Evolutionary conservation across 2,329 filamentous ascomycete species (phyloP), one percentile per base, ranked within the genome.

Genomic region (Paraconiothyrium sp.): DNA sequence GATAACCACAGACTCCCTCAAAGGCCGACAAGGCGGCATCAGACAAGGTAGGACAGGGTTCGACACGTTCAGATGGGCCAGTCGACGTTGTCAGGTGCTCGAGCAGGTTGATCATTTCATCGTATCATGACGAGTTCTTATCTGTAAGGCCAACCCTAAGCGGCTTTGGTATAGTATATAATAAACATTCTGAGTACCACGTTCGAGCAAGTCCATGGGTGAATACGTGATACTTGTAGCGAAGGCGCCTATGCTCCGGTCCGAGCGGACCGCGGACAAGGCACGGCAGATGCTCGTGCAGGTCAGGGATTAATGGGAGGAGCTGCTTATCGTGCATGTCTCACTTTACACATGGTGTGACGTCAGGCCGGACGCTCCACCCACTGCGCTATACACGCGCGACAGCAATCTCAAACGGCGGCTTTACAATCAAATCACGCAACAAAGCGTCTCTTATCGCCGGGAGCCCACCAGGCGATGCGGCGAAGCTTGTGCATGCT

Each of bases 401-500:
- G 27, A 6, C 27, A 30, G 27, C 27, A 30, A 30, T 30, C 27
- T 30, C 27, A 1, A 30, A 4, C 4, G 27, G 27, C 37, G 37
- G 4, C 14, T 14, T 41, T 16, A 3, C 14, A 37, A 41, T 22
- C 22, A 11, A 43, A n/a, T 41, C 22, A 24, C 9, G 16, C 50
- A 22, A 41, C 35, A 27, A 3, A 41, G 6, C 37, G 8, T 41
- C 37, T 20, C 35, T 54, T 54, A 44, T 54, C 51, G 24, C 51
- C 20, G 39, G 37, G 9, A 13, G 24, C 10, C 37, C 49, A 1
- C 37, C 10, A 39, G 3, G 35, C 35, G 37, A 10, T n/a, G 24
- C n/a, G 41, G 54, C 41, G 43, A 56, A 56, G 54, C 54, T 56
- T 56, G 54, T 48, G 30, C 41, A 8, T 37, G 30, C 54, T 47